phyloP scores from a whole-genome alignment of 345 rosid genomes.

The Crucihimalaya himalaica region DNA sequence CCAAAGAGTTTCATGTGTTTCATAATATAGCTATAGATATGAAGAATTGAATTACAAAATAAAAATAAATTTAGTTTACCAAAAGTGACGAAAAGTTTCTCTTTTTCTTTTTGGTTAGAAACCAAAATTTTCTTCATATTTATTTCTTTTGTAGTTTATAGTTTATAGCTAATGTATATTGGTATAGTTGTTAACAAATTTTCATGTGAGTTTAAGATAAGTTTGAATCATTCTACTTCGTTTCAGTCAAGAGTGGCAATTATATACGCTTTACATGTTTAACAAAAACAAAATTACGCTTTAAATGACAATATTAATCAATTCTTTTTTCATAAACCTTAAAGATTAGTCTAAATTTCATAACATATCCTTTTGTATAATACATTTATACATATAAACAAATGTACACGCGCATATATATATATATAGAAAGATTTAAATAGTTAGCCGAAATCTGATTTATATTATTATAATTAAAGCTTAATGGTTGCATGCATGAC shows the following conservation, averaged over 20 bases:
- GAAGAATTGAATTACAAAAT: not conserved
- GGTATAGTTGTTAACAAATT: not conserved
- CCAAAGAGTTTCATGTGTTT: not conserved
- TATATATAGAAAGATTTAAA: not conserved
- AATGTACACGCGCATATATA: not conserved
- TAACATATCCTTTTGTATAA: not conserved
- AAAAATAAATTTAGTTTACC: not conserved
- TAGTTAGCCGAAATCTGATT: conserved; percentile 17
- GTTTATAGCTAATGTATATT: not conserved
- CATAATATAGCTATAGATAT: not conserved
- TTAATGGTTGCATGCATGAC: conserved; percentile 27
- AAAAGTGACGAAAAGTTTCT: no score
- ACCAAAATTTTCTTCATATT: not conserved
- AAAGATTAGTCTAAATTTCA: not conserved
- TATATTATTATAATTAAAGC: conserved; percentile 29
- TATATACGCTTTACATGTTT: not conserved
- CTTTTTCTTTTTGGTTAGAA: no score
- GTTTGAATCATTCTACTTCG: not conserved
- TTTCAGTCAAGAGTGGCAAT: not conserved
- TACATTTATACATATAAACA: not conserved
- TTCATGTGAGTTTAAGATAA: not conserved
- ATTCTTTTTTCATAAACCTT: not conserved
- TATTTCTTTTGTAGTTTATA: not conserved
- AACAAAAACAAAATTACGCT: no score
- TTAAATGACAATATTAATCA: not conserved